These are phyloP conservation scores for Nothophytophthora sp. DNA, from an alignment of 352 stramenopile genomes.

Conservation along the genomic window DNA sequence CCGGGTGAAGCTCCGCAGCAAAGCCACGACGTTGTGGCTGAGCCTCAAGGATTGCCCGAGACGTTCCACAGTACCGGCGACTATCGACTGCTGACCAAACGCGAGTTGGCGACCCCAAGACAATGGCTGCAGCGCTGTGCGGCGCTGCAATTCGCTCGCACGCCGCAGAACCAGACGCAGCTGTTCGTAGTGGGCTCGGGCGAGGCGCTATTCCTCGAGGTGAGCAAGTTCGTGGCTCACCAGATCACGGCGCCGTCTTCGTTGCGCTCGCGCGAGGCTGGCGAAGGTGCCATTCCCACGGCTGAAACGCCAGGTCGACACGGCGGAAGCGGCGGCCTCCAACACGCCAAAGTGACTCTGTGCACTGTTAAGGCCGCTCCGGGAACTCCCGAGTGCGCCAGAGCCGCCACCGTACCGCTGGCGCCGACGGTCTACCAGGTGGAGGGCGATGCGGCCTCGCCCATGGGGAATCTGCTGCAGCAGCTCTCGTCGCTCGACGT, in stretches of 20 bases:
- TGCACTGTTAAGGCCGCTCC: conserved; percentile 65
- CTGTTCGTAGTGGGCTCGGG: conserved; percentile 79
- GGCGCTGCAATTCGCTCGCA: conserved; percentile 40
- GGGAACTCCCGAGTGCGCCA: conserved; percentile 6
- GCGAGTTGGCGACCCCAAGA: conserved; percentile 31
- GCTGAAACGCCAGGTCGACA: conserved; percentile 15
- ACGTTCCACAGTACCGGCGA: conserved; percentile 52
- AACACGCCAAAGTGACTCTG: conserved; percentile 71
- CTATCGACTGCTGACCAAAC: conserved; percentile 55
- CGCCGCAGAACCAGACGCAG: conserved; percentile 69
- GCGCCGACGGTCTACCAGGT: conserved; percentile 44
- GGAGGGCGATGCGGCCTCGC: conserved; percentile 33
- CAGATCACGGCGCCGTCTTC: conserved; percentile 58
- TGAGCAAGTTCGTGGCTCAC: conserved; percentile 59
- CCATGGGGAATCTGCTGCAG: conserved; percentile 54
- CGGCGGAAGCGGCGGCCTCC: conserved; percentile 16
- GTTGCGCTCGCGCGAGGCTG: conserved; percentile 24
- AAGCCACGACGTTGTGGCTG: conserved; percentile 7
- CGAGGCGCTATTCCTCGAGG: conserved; percentile 67
- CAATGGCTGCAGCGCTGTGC: conserved; percentile 54
- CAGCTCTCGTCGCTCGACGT: conserved; percentile 69
- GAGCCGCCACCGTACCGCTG: conserved; percentile 4
- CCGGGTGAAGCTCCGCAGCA: conserved; percentile 9
- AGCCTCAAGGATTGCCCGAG: conserved; percentile 3
- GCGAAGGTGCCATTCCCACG: conserved; percentile 52